Evolutionary conservation across 2,329 filamentous ascomycete species (phyloP), one percentile per base, ranked within the genome.

Genomic region (Aspergillus ustus): DNA sequence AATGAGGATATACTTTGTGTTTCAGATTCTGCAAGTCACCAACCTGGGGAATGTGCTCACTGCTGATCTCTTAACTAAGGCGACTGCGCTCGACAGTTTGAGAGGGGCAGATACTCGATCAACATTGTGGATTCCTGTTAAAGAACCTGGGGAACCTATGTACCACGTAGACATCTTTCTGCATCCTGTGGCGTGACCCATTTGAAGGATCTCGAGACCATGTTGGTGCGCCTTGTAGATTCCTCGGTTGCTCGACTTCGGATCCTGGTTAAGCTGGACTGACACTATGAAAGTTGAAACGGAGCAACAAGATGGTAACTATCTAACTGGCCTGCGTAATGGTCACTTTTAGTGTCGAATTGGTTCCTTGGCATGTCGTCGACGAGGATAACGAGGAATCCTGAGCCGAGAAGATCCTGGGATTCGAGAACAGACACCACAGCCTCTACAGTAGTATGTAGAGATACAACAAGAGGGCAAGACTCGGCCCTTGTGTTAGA

Each of bases 1-100:
- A 54, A 57, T 49, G 8, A 49, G 45, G 20, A 49, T 57, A 29
- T 57, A 49, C 44, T 34, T 40, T n/a, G 7, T 22, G 63, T 65
- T 67, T 65, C 63, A 65, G 52, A 62, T 57, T 62, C 63, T 62
- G 59, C 63, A 63, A 28, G 51, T 54, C 53, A 64, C 59, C 59
- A 22, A 15, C 19, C 22, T 29, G 13, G 34, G 31, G 9, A 29
- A 46, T 19, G 31, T 57, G n/a, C 13, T 48, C 40, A 20, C 34
- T 13, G 11, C 52, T 29, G 44, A 44, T 29, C 22, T 48, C 45
- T 22, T 22, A 5, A 48, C n/a, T 48, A 9, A 48, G 19, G 45
- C 13, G 19, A 22, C 15, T 40, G 29, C 25, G 25, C 29, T 49
- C 13, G 7, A 19, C 19, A 19, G 44, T 31, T 40, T 37, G n/a